These are phyloP conservation scores for Raffaelea arxii DNA, from an alignment of 2,329 filamentous ascomycete genomes.

Conservation along the genomic window DNA sequence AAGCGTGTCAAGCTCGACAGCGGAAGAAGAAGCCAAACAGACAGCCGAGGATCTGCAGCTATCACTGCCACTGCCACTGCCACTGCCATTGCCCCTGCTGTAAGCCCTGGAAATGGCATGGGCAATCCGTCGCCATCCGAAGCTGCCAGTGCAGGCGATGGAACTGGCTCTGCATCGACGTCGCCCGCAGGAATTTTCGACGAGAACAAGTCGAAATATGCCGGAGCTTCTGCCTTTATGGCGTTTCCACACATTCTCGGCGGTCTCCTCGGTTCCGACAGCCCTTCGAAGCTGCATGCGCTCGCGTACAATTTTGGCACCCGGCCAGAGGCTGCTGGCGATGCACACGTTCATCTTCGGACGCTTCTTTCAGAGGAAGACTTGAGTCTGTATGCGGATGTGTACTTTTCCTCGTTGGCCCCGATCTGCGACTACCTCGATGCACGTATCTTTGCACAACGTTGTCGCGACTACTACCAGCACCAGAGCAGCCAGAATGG, in stretches of 20 bases:
- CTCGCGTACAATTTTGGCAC: constrained; percentile 1
- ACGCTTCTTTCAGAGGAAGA: background rate
- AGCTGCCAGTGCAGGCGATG: background rate
- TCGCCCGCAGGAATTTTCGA: background rate
- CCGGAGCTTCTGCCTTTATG: background rate
- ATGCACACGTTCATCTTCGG: background rate
- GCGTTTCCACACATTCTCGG: background rate
- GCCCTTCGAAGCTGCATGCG: background rate
- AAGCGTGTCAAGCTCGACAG: too few relatives aligned
- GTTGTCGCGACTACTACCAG: background rate
- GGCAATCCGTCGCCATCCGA: too few relatives aligned
- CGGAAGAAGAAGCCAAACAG: too few relatives aligned
- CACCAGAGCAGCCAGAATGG: too few relatives aligned
- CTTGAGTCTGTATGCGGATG: background rate
- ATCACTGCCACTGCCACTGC: too few relatives aligned
- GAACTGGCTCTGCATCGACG: background rate
- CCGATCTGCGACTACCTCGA: background rate
- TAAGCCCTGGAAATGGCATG: too few relatives aligned
- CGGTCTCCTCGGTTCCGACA: background rate
- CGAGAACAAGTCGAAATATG: background rate
- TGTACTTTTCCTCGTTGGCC: background rate
- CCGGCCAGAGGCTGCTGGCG: background rate
- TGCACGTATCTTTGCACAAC: background rate
- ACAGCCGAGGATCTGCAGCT: too few relatives aligned
- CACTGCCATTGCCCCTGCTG: too few relatives aligned